Evolutionary conservation across 1,284 basidiomycete species (phyloP).

Genomic region (Microbotryum scabiosae): DNA sequence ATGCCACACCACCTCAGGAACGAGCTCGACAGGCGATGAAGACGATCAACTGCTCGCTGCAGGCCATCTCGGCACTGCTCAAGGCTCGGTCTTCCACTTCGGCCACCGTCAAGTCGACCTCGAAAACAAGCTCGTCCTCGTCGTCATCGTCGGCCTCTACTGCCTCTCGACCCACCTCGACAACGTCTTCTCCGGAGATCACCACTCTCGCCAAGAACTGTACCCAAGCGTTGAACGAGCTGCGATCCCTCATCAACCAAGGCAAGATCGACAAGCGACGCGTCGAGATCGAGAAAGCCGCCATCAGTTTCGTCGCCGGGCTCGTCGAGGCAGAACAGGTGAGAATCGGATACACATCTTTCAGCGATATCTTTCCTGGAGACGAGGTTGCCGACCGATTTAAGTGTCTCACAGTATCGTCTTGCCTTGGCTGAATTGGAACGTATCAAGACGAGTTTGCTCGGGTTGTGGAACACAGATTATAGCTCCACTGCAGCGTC

Average conservation of each 20-base stretch:
- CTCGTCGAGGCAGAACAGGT: conserved; percentile 50
- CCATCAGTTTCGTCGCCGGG: conserved; percentile 56
- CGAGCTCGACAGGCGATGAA: conserved; percentile 37
- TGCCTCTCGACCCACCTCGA: neutral
- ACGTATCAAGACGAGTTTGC: too few species aligned
- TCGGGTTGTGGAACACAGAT: too few species aligned
- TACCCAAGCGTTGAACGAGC: conserved; percentile 36
- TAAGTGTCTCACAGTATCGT: conserved; percentile 7
- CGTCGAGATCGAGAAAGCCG: conserved; percentile 61
- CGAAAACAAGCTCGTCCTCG: conserved; percentile 11
- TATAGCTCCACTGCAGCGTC: too few species aligned
- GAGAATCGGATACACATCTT: neutral
- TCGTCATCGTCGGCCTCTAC: neutral
- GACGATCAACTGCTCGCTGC: conserved; percentile 54
- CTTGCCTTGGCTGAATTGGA: conserved; percentile 13
- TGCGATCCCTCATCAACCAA: conserved; percentile 37
- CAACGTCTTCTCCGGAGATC: neutral
- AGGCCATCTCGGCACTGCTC: conserved; percentile 48
- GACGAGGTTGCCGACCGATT: neutral
- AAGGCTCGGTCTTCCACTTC: conserved; percentile 34
- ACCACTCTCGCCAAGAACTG: conserved; percentile 36
- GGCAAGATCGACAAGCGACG: conserved; percentile 7
- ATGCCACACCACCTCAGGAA: conserved; percentile 1
- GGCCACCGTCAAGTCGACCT: too few species aligned
- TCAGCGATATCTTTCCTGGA: too few species aligned